Percentiles rank a stretch among this genome's conserved stretches.
These are phyloP conservation scores for Marasmius oreades DNA, from an alignment of 1,284 basidiomycete species.

Conservation along the genomic window DNA sequence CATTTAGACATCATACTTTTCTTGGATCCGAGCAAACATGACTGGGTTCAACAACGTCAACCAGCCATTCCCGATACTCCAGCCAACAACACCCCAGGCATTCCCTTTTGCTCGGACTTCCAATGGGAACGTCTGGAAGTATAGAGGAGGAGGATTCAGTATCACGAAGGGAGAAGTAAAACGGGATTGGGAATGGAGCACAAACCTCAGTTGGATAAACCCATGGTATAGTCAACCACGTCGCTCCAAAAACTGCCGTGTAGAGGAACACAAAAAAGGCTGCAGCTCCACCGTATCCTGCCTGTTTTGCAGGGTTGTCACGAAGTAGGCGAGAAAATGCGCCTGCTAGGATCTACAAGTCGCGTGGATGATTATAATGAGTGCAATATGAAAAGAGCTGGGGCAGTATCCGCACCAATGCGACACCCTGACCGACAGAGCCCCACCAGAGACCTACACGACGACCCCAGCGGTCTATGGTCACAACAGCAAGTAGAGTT, in stretches of 20 bases:
- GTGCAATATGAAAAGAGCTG: neutral
- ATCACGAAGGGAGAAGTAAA: neutral
- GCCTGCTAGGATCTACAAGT: conserved; percentile 38
- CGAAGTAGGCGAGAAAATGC: conserved; percentile 41
- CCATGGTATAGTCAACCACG: conserved; percentile 62
- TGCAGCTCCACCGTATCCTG: conserved; percentile 42
- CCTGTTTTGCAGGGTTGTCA: conserved; percentile 38
- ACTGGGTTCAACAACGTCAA: conserved; percentile 28
- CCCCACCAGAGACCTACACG: conserved; percentile 45
- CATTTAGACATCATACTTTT: conserved; percentile 23
- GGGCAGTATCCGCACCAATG: conserved; percentile 18
- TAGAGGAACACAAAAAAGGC: conserved; percentile 48
- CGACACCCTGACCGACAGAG: conserved; percentile 27
- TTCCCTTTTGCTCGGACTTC: conserved; percentile 56
- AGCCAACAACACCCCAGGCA: conserved; percentile 51
- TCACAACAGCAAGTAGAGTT: conserved; percentile 41
- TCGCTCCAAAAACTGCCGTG: conserved; percentile 45
- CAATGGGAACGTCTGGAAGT: conserved; percentile 51
- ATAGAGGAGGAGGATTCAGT: neutral
- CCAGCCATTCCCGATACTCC: conserved; percentile 51
- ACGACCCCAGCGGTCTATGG: conserved; percentile 46
- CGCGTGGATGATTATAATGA: conserved; percentile 21
- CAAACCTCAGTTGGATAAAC: conserved; percentile 31
- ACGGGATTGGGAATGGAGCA: neutral
- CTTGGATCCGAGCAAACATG: conserved; percentile 34